These are phyloP conservation scores for Ligustrum vulgare DNA, from an alignment of 257 asterid genomes.

Conservation along the genomic window DNA sequence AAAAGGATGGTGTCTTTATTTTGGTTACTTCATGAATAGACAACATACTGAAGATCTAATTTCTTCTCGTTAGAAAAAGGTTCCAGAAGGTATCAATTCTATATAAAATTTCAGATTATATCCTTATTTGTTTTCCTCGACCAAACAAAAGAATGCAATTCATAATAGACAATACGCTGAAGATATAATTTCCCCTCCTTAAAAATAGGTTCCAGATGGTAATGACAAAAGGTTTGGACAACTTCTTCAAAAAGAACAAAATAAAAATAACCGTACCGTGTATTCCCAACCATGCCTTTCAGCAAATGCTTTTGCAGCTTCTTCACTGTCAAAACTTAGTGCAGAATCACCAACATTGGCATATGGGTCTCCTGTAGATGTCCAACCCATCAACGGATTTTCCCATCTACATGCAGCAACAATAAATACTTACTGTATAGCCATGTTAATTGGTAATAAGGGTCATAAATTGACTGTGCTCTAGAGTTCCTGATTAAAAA, in stretches of 20 bases:
- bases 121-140: not conserved
- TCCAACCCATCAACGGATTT: slow-evolving; percentile 99
- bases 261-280: slow-evolving; percentile 46
- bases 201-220: not conserved
- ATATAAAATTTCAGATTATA: slow-evolving; percentile 4
- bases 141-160: not conserved
- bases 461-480: slow-evolving; percentile 20
- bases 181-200: slow-evolving; percentile 1
- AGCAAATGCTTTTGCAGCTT: slow-evolving; percentile 81
- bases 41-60: too few species aligned
- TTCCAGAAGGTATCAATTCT: too few species aligned
- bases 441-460: not conserved
- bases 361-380: slow-evolving; percentile 99
- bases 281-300: slow-evolving; percentile 93
- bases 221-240: slow-evolving; percentile 1
- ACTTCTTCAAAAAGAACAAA: slow-evolving; percentile 14
- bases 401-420: slow-evolving; percentile 75
- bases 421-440: slow-evolving; percentile 7
- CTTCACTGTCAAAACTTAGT: slow-evolving; percentile 75
- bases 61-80: too few species aligned
- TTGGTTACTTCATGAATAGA: slow-evolving; percentile 4
- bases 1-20: not conserved
- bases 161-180: not conserved
- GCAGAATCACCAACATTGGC: slow-evolving; percentile 93
- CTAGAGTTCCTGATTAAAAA: slow-evolving; percentile 16